These are phyloP conservation scores for Diaporthe ampelina DNA, from an alignment of 2,329 filamentous ascomycete genomes.

Conservation along the genomic window DNA sequence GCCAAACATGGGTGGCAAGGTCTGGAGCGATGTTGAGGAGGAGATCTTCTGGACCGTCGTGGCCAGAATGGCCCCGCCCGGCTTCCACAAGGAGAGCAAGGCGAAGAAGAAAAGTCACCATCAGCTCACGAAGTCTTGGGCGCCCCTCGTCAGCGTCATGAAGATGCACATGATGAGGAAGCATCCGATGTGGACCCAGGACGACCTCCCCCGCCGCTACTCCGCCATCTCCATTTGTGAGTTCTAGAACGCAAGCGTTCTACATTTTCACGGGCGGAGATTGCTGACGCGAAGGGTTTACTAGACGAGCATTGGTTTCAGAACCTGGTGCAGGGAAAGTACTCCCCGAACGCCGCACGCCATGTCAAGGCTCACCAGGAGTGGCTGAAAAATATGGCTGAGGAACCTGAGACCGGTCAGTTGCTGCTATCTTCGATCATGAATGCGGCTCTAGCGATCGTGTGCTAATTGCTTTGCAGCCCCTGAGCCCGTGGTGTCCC, in stretches of 20 bases:
- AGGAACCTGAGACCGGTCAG: background rate
- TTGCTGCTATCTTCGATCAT: background rate
- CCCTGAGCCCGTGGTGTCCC: background rate
- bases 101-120: slow-evolving; percentile 62
- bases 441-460: background rate
- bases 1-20: background rate
- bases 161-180: background rate
- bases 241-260: slow-evolving; percentile 37
- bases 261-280: slow-evolving; percentile 13
- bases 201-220: slow-evolving; percentile 46
- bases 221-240: slow-evolving; percentile 48
- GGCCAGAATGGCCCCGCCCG: background rate
- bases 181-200: slow-evolving; percentile 40
- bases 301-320: slow-evolving; percentile 53
- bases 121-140: slow-evolving; percentile 39
- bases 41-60: background rate
- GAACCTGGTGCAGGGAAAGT: slow-evolving; percentile 45
- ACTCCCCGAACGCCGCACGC: slow-evolving; percentile 45
- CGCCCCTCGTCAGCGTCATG: background rate
- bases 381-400: background rate
- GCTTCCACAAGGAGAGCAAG: background rate
- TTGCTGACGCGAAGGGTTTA: background rate
- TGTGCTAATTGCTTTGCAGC: background rate
- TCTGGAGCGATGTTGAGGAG: background rate
- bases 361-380: slow-evolving; percentile 4